Conservation (phyloP, 495 filamentous ascomycete species). For the Evernia prunastri region DNA sequence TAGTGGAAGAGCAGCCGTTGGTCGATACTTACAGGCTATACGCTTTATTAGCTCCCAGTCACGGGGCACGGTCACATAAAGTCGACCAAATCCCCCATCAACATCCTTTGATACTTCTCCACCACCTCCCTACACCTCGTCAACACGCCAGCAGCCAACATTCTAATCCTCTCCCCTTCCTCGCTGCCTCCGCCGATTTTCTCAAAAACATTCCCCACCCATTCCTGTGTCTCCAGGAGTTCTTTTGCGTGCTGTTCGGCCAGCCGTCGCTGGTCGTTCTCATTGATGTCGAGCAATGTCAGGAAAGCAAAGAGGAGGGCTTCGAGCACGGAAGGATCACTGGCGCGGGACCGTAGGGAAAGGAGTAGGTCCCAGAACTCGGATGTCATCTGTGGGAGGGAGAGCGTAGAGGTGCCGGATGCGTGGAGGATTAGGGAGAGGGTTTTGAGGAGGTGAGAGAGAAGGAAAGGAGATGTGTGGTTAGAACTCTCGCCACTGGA, state of each 20-base stretch:
- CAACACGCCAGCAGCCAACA: constrained; percentile 76
- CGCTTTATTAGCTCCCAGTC: constrained; percentile 14
- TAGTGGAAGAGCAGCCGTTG: background rate
- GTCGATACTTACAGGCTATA: background rate
- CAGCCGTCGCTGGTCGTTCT: constrained; percentile 43
- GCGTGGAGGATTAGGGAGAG: constrained; percentile 46
- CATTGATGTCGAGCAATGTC: constrained; percentile 77
- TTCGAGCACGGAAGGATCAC: constrained; percentile 58
- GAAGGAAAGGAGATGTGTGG: constrained; percentile 35
- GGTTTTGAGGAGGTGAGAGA: constrained; percentile 47
- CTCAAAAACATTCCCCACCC: constrained; percentile 68
- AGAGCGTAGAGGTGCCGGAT: constrained; percentile 41
- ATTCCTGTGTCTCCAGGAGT: constrained; percentile 55
- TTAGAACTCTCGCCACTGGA: constrained; percentile 27
- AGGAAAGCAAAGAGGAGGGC: constrained; percentile 73
- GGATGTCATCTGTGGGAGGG: constrained; percentile 40
- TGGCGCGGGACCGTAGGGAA: constrained; percentile 37
- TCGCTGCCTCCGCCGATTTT: constrained; percentile 44
- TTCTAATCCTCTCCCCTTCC: constrained; percentile 55
- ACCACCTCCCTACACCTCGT: constrained; percentile 71
- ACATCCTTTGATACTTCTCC: constrained; percentile 66
- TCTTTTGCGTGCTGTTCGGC: constrained; percentile 51
- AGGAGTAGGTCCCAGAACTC: constrained; percentile 43
- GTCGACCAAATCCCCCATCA: constrained; percentile 26
- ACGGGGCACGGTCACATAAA: constrained; percentile 12